A percentile compares a stretch with the other conserved stretches of the same genome.
phyloP scores from a whole-genome alignment of 345 rosid species.

The Brassica incana region DNA sequence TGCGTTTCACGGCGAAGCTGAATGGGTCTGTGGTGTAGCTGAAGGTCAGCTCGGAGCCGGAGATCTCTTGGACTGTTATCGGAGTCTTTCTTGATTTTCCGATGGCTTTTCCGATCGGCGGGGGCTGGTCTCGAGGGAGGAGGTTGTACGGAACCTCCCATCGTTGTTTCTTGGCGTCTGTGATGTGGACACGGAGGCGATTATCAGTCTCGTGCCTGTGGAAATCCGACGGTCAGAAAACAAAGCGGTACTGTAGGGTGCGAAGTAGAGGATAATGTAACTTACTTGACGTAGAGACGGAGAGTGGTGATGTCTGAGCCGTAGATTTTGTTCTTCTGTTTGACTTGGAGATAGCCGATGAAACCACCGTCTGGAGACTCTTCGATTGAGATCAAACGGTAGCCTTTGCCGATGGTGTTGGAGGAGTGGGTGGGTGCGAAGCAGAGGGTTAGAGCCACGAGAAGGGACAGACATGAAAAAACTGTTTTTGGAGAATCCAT shows the following conservation, averaged over 20 bases:
- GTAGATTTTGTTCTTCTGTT: constrained; percentile 66
- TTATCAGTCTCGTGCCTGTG: constrained; percentile 75
- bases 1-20: constrained; percentile 82
- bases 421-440: constrained; percentile 34
- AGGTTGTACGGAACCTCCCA: constrained; percentile 98
- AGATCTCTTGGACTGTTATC: constrained; percentile 49
- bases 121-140: constrained; percentile 73
- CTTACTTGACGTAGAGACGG: constrained; percentile 86
- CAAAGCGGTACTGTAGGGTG: constrained; percentile 2
- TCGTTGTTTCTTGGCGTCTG: constrained; percentile 83
- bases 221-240: constrained; percentile 25
- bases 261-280: constrained; percentile 24
- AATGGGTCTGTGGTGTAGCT: constrained; percentile 79
- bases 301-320: constrained; percentile 79
- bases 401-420: constrained; percentile 72
- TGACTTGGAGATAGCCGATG: constrained; percentile 78
- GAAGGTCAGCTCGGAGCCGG: constrained; percentile 70
- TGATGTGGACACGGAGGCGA: constrained; percentile 81
- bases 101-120: constrained; percentile 48
- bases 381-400: constrained; percentile 75
- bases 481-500: not conserved
- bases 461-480: constrained; percentile 19
- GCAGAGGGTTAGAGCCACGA: constrained; percentile 43
- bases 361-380: constrained; percentile 79
- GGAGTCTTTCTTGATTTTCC: constrained; percentile 58